Conservation (phyloP, 139 green algal genomes). For the Chlamydomonas schloesseri region DNA sequence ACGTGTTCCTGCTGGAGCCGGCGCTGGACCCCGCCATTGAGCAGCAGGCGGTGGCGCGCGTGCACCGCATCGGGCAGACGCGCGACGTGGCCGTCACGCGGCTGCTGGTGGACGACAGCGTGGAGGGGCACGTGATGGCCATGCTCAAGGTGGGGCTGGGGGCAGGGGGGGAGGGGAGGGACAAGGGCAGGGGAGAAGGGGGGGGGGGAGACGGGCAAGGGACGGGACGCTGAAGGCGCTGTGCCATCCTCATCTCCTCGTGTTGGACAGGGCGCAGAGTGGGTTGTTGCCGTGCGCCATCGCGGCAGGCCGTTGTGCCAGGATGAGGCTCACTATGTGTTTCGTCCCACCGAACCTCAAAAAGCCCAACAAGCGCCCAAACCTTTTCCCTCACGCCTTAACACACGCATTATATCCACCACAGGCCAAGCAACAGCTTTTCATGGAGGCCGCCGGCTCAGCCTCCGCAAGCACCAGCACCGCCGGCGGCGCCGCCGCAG, state of each 20-base stretch:
- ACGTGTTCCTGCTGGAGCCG: slow-evolving; percentile 82
- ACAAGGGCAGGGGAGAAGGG: too few species aligned
- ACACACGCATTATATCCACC: neutral
- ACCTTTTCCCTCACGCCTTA: too few species aligned
- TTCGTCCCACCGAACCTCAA: too few species aligned
- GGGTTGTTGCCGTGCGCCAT: too few species aligned
- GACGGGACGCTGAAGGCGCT: neutral
- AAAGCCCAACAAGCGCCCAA: too few species aligned
- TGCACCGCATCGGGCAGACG: slow-evolving; percentile 85
- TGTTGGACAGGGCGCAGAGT: too few species aligned
- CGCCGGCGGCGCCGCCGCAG: neutral
- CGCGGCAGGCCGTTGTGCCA: too few species aligned
- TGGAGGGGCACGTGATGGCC: slow-evolving; percentile 65
- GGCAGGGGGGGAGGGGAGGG: neutral
- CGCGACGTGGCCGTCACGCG: slow-evolving; percentile 60
- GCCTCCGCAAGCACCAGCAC: neutral
- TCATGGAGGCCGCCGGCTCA: neutral
- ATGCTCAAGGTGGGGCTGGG: slow-evolving; percentile 54
- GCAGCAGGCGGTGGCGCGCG: slow-evolving; percentile 84
- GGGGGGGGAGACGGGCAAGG: neutral
- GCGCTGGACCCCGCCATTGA: slow-evolving; percentile 81
- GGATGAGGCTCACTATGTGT: too few species aligned
- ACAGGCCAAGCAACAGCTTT: slow-evolving; percentile 40
- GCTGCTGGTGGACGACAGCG: slow-evolving; percentile 69
- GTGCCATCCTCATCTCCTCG: too few species aligned